A percentile compares a stretch with the other conserved stretches of the same genome.
These are phyloP conservation scores for Diaporthe helianthi DNA, from an alignment of 2,329 filamentous ascomycete genomes.

Conservation along the genomic window DNA sequence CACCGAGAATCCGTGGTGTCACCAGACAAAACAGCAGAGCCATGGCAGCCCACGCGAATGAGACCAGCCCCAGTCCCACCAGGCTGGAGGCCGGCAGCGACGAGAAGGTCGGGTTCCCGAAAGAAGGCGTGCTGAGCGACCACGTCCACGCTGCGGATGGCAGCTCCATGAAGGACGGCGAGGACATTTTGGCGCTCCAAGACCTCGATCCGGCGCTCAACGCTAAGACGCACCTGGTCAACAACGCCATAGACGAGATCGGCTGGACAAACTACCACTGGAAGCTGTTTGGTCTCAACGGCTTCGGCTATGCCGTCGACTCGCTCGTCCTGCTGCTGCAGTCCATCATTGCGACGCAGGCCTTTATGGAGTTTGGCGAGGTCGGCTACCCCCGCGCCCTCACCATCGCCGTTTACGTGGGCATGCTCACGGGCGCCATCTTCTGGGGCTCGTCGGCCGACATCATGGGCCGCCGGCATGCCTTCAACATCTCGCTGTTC, in stretches of 20 bases:
- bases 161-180: slow-evolving; percentile 26
- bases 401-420: slow-evolving; percentile 67
- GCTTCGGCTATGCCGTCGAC: slow-evolving; percentile 62
- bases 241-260: slow-evolving; percentile 65
- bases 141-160: slow-evolving; percentile 5
- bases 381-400: slow-evolving; percentile 62
- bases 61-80: neutral
- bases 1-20: slow-evolving; percentile 19
- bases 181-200: slow-evolving; percentile 56
- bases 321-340: slow-evolving; percentile 62
- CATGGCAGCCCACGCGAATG: neutral
- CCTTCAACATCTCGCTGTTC: slow-evolving; percentile 73
- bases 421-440: slow-evolving; percentile 62
- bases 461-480: slow-evolving; percentile 70
- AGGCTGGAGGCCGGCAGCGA: neutral
- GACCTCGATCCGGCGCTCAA: slow-evolving; percentile 60
- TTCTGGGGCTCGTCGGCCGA: slow-evolving; percentile 75
- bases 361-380: slow-evolving; percentile 64
- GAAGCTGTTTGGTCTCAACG: slow-evolving; percentile 68
- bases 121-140: neutral
- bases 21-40: slow-evolving; percentile 1
- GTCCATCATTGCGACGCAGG: slow-evolving; percentile 65
- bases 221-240: slow-evolving; percentile 64
- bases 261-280: slow-evolving; percentile 66
- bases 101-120: slow-evolving; percentile 1